These are phyloP conservation scores for Talaromyces proteolyticus DNA, from an alignment of 495 filamentous ascomycete genomes.

Conservation along the genomic window DNA sequence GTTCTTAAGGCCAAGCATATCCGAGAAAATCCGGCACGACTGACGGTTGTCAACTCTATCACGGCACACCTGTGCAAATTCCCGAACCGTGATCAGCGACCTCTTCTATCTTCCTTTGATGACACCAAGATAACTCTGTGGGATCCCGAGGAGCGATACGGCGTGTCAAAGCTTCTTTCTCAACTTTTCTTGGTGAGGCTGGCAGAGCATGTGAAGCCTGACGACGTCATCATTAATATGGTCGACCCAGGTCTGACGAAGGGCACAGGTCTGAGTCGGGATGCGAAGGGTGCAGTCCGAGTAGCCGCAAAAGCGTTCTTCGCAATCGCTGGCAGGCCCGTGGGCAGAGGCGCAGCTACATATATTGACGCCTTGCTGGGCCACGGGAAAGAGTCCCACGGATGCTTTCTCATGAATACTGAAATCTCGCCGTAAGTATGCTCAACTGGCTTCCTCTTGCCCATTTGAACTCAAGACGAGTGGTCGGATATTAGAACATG, in stretches of 20 bases:
- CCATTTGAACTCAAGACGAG: no score
- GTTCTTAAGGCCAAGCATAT: constrained; percentile 30
- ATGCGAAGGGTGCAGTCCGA: constrained; percentile 12
- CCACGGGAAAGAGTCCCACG: constrained; percentile 39
- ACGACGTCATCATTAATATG: constrained; percentile 43
- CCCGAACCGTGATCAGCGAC: constrained; percentile 13
- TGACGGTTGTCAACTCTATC: constrained; percentile 35
- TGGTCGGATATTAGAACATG: no score
- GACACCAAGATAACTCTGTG: constrained; percentile 25
- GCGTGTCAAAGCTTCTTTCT: constrained; percentile 31
- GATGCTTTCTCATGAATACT: constrained; percentile 35
- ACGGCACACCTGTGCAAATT: constrained; percentile 27
- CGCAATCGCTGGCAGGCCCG: constrained; percentile 17
- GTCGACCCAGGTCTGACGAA: constrained; percentile 38
- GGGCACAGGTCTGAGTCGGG: constrained; percentile 33
- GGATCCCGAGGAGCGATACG: constrained; percentile 23
- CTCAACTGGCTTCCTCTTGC: no score
- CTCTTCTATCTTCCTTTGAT: constrained; percentile 40
- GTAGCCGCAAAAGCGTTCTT: constrained; percentile 14
- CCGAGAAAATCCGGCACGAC: constrained; percentile 19
- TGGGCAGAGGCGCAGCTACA: constrained; percentile 24
- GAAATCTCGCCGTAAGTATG: constrained; percentile 35
- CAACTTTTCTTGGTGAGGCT: constrained; percentile 38
- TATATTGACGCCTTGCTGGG: constrained; percentile 33
- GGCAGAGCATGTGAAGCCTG: constrained; percentile 27